A percentile compares a stretch with the other conserved stretches of the same genome.
Conservation (phyloP, 2,329 filamentous ascomycete species). For the Grosmannia clavigera region DNA sequence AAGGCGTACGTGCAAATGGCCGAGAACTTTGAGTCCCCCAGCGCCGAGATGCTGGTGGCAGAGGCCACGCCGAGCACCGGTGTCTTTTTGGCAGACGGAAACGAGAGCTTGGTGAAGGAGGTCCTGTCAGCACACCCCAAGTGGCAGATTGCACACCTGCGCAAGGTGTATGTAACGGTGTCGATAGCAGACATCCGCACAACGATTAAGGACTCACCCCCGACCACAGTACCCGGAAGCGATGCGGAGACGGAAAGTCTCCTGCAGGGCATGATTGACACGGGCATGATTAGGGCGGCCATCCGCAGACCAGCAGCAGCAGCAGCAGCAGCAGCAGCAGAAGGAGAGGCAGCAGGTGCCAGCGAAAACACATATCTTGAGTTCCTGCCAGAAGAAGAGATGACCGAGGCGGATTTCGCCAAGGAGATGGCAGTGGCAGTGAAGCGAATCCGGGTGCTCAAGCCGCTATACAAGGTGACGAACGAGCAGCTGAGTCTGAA, state of each 20-base stretch:
- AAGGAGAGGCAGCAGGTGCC: neutral
- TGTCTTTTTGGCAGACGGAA: slow-evolving; percentile 58
- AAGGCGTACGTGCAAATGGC: slow-evolving; percentile 62
- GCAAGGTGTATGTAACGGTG: slow-evolving; percentile 54
- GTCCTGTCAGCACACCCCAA: slow-evolving; percentile 60
- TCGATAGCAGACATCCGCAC: slow-evolving; percentile 39
- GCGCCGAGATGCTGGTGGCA: slow-evolving; percentile 41
- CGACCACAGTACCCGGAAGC: slow-evolving; percentile 26
- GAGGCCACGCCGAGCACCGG: slow-evolving; percentile 44
- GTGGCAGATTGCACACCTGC: slow-evolving; percentile 62
- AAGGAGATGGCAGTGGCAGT: slow-evolving; percentile 30
- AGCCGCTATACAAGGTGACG: slow-evolving; percentile 35
- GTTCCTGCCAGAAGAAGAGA: slow-evolving; percentile 31
- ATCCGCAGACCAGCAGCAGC: slow-evolving; percentile 24
- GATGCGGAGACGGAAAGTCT: slow-evolving; percentile 33
- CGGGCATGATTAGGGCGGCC: slow-evolving; percentile 38
- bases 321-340: neutral
- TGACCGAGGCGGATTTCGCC: slow-evolving; percentile 40
- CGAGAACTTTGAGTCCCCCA: slow-evolving; percentile 45
- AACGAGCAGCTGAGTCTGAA: slow-evolving; percentile 42
- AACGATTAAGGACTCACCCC: slow-evolving; percentile 29
- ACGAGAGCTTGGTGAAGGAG: slow-evolving; percentile 56
- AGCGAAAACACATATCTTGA: slow-evolving; percentile 28
- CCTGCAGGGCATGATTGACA: slow-evolving; percentile 41
- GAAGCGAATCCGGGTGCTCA: slow-evolving; percentile 30